Evolutionary conservation across 345 rosid species (phyloP), one percentile per base, ranked within the genome.

Genomic region (Pistacia vera): DNA sequence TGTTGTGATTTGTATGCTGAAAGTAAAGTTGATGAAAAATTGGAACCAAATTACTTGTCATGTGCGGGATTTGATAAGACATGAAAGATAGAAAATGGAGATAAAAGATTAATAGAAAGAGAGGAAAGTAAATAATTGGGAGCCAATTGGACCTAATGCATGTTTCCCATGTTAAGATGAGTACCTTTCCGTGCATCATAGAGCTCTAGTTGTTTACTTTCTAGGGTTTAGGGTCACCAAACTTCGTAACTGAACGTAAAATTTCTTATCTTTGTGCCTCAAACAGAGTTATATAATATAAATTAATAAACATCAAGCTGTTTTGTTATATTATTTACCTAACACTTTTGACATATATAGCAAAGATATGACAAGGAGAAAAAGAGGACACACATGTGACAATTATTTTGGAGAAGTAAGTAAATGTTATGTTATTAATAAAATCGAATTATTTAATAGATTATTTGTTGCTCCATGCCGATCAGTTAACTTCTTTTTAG

Each of bases 141-240:
- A 68, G 64, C 55, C 76, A 10, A 18, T 9, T 5, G 68, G 63
- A 72, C 11, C 70, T 63, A 33, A 46, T 73, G 25, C 25, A 25
- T 25, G 72, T 79, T 69, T 75, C 38, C 49, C 25, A 65, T 75
- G 70, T 67, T 72, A 13, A 54, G 5, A 35, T 36, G 75, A 3
- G 58, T 68, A 51, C 57, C 66, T 79, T 66, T 78, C 52, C 80
- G 59, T 70, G 81, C 78, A 72, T 75, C 63, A 63, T 65, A 38
- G 36, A 54, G 9, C 30, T 51, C 60, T 74, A 44, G 25, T 65
- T 59, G 66, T 28, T 74, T 54, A 74, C 16, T 30, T 5, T 49
- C 63, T 72, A 82, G 82, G 68, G 60, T 66, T 41, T 71, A 28
- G 72, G 71, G 75, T 59, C 62, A 44, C 54, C 67, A 65, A 41